A percentile compares a stretch with the other conserved stretches of the same genome.
These are phyloP conservation scores for Chrysoporthe puriensis DNA, from an alignment of 2,329 filamentous ascomycete species.

Conservation along the genomic window DNA sequence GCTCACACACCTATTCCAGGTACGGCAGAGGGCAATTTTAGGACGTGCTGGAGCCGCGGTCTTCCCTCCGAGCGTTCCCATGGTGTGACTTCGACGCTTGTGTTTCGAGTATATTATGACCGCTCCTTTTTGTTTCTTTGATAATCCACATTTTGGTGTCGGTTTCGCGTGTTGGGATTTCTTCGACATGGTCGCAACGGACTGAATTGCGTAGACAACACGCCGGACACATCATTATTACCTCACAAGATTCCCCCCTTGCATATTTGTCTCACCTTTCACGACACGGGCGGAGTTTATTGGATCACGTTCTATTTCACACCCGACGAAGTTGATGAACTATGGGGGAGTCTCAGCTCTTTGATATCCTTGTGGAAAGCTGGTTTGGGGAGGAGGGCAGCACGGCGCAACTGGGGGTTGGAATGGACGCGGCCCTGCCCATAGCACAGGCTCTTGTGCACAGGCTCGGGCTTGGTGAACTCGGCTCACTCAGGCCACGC, in stretches of 20 bases:
- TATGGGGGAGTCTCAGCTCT: constrained; percentile 19
- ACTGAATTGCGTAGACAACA: constrained; percentile 17
- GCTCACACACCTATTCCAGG: background rate
- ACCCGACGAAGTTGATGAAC: constrained; percentile 24
- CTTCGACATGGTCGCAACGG: constrained; percentile 12
- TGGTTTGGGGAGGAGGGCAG: constrained; percentile 15
- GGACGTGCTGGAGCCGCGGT: background rate
- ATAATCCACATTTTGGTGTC: constrained; percentile 3
- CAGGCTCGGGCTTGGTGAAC: constrained; percentile 9
- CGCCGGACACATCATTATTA: constrained; percentile 11
- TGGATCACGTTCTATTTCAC: constrained; percentile 12
- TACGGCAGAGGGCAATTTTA: constrained; percentile 16
- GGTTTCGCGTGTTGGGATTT: constrained; percentile 12
- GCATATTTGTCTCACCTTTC: constrained; percentile 17
- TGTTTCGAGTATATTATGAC: background rate
- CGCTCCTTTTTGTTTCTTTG: no score
- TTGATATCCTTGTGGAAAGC: constrained; percentile 12
- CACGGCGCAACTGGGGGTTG: constrained; percentile 25
- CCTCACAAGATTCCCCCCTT: constrained; percentile 25
- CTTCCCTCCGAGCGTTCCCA: background rate
- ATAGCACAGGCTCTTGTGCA: constrained; percentile 6
- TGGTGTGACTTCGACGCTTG: constrained; percentile 5
- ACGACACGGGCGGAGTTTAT: constrained; percentile 28
- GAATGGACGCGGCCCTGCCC: constrained; percentile 1
- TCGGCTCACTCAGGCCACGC: constrained; percentile 21